These are phyloP conservation scores for Microsporum ferrugineum DNA, from an alignment of 2,329 filamentous ascomycete species.

Conservation along the genomic window DNA sequence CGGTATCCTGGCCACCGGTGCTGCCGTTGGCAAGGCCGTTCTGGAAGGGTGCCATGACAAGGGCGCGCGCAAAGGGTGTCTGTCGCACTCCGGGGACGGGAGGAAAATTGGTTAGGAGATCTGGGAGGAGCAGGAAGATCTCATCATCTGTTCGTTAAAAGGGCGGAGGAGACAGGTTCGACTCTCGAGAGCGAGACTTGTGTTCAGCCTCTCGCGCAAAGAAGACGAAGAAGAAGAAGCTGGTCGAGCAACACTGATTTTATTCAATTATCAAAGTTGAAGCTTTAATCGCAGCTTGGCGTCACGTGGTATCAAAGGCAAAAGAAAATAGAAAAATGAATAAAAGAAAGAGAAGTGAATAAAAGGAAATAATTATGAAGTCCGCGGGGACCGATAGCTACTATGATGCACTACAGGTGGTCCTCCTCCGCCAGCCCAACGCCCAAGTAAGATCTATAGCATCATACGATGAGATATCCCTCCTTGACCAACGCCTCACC, in stretches of 20 bases:
- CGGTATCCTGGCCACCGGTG: constrained; percentile 26
- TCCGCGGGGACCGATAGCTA: not conserved
- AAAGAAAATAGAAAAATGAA: not conserved
- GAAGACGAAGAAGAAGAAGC: not conserved
- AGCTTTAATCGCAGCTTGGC: not conserved
- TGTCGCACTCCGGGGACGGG: not conserved
- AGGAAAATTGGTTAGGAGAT: not conserved
- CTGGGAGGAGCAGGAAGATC: not conserved
- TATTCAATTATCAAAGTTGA: not conserved
- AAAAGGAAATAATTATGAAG: not conserved
- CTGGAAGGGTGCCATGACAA: constrained; percentile 36
- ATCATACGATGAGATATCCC: not conserved
- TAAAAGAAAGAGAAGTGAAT: not conserved
- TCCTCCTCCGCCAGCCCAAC: not conserved
- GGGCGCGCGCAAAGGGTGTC: not conserved
- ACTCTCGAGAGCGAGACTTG: not conserved
- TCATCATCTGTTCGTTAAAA: not conserved
- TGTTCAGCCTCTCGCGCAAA: not conserved
- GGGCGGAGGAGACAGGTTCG: not conserved
- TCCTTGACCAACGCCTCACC: not conserved
- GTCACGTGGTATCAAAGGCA: not conserved
- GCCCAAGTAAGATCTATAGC: not conserved
- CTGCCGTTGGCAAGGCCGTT: constrained; percentile 44
- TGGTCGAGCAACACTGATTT: not conserved
- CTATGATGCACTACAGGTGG: not conserved